Evolutionary conservation across 805 yeast species (phyloP), one percentile per base, ranked within the genome.

Genomic region (Metschnikowia gelsemii): DNA sequence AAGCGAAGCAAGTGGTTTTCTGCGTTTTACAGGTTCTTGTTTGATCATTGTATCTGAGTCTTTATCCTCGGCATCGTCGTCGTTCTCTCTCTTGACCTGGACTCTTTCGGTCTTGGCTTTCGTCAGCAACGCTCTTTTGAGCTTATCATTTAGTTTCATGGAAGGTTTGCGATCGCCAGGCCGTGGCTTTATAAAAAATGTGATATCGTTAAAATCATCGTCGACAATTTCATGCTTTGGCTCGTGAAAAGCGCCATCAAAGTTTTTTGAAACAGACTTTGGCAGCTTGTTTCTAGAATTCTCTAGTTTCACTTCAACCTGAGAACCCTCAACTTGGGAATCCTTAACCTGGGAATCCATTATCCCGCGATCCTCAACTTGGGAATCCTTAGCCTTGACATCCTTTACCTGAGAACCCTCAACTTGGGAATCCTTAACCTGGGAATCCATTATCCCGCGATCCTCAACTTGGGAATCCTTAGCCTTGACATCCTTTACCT

Each of bases 101-200:
- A 16, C 6, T 9, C 8, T 2, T 3, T 24, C 35, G 16, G 31
- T 16, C 25, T 37, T 30, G 5, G 8, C 28, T 16, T 38, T 38
- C 6, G 26, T 16, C 20, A 7, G 16, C 12, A 22, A 14, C 8
- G 34, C 29, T 19, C 13, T 16, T 33, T 29, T 27, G 16, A 39
- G 32, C n/a, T 28, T 14, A n/a, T 21, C 32, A 20, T 33, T 27
- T 14, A 33, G 6, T 18, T 22, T 21, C 8, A 20, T 13, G 6
- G 32, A 13, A 8, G 18, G 26, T 14, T 23, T 35, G 3, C 8
- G 8, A 21, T 18, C 21, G 24, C 59, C 22, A 55, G 55, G 29
- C 55, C 58, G 2, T 72, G 67, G 42, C 75, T 61, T 35, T 8
- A 13, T 8, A 22, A 41, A 42, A 11, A 42, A 42, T 2, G 45